Conservation (phyloP, 2,329 filamentous ascomycete genomes). For the Scleromitrula shiraiana region DNA sequence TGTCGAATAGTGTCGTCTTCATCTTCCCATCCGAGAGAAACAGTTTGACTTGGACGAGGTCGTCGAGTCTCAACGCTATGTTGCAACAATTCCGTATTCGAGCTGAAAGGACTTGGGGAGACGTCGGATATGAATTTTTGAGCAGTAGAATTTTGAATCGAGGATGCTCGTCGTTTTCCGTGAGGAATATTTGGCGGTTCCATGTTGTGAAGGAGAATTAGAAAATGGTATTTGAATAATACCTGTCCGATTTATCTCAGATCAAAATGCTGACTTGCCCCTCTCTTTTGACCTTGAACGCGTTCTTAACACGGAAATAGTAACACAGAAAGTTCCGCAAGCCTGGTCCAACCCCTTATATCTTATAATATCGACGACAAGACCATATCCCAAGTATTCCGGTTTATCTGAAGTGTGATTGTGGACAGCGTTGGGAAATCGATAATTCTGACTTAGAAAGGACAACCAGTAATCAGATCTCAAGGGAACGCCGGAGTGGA, state of each 20-base stretch:
- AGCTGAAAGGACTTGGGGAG: constrained; percentile 24
- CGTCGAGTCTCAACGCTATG: constrained; percentile 17
- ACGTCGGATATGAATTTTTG: constrained; percentile 17
- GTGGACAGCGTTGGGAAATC: constrained; percentile 9
- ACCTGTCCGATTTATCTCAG: constrained; percentile 4
- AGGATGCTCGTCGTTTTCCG: constrained; percentile 18
- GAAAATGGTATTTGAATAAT: constrained; percentile 1
- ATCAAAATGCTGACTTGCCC: constrained; percentile 14
- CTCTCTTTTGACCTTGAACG: constrained; percentile 15
- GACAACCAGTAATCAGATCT: no score
- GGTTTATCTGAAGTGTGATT: constrained; percentile 7
- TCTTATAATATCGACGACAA: constrained; percentile 13
- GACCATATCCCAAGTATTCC: constrained; percentile 20
- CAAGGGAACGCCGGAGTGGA: no score
- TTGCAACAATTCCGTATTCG: constrained; percentile 18
- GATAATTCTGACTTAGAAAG: no score
- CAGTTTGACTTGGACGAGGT: constrained; percentile 20
- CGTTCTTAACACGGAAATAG: constrained; percentile 20
- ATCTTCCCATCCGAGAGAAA: constrained; percentile 25
- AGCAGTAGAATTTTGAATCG: constrained; percentile 10
- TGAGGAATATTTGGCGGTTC: constrained; percentile 21
- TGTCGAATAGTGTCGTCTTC: constrained; percentile 19
- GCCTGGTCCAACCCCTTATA: constrained; percentile 17
- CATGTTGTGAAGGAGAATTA: constrained; percentile 15
- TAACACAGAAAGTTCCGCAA: constrained; percentile 19